Percentiles rank a stretch among this genome's conserved stretches.
phyloP scores from a whole-genome alignment of 805 yeast species.

The Helenozyma baotianmanensis region DNA sequence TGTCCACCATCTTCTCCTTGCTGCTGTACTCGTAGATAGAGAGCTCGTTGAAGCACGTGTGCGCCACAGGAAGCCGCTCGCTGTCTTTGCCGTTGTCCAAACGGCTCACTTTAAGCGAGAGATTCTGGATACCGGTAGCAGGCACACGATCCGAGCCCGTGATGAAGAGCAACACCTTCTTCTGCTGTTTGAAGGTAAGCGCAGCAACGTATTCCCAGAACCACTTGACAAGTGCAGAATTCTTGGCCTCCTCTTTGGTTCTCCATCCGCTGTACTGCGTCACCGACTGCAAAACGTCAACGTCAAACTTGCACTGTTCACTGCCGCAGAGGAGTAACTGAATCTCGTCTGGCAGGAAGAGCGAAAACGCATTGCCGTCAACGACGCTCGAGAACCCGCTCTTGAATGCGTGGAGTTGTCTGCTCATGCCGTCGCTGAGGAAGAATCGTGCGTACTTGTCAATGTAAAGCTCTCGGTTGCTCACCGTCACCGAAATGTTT shows the following conservation, averaged over 20 bases:
- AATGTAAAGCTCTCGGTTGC: constrained; percentile 59
- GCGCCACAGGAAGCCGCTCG: constrained; percentile 73
- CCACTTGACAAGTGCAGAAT: constrained; percentile 57
- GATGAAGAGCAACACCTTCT: constrained; percentile 64
- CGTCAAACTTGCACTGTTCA: constrained; percentile 61
- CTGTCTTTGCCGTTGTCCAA: constrained; percentile 27
- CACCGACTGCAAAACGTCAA: constrained; percentile 60
- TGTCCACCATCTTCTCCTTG: constrained; percentile 49
- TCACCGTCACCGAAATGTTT: constrained; percentile 47
- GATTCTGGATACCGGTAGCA: constrained; percentile 80
- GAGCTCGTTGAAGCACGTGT: constrained; percentile 91
- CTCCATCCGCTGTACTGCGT: constrained; percentile 71
- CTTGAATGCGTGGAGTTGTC: constrained; percentile 54
- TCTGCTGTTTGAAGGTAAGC: constrained; percentile 46
- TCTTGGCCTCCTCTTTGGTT: constrained; percentile 30
- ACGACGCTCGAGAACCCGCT: constrained; percentile 73
- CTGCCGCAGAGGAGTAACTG: constrained; percentile 76
- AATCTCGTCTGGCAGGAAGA: constrained; percentile 79
- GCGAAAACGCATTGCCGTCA: constrained; percentile 73
- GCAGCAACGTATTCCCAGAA: constrained; percentile 77
- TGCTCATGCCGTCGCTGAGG: constrained; percentile 49
- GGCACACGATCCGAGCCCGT: constrained; percentile 93
- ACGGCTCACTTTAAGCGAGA: constrained; percentile 67
- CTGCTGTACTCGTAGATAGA: constrained; percentile 65
- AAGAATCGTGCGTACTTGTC: constrained; percentile 58